phyloP scores from a whole-genome alignment of 2,329 filamentous ascomycete species.

The Fusarium sp. region DNA sequence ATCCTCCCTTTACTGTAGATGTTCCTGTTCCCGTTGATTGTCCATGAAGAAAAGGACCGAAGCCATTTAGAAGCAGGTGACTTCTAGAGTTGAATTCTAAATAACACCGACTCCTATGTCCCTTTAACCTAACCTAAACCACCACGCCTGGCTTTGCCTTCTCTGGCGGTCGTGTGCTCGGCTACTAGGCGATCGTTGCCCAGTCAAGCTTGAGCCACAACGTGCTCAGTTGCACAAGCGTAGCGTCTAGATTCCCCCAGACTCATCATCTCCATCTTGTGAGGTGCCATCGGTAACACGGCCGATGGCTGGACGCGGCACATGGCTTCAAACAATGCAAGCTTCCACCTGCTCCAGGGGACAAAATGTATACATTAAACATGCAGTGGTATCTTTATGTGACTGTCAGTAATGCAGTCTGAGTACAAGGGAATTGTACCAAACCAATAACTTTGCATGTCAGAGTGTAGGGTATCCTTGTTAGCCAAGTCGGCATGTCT shows the following conservation, averaged over 20 bases:
- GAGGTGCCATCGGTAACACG: slow-evolving; percentile 34
- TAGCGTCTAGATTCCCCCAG: slow-evolving; percentile 37
- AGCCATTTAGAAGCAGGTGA: not conserved
- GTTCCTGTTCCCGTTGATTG: not conserved
- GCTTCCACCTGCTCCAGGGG: slow-evolving; percentile 19
- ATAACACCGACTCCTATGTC: slow-evolving; percentile 11
- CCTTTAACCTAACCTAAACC: slow-evolving; percentile 3
- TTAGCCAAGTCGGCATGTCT: slow-evolving; percentile 8
- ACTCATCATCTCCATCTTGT: slow-evolving; percentile 27
- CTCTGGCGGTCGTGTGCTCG: slow-evolving; percentile 19
- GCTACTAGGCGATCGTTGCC: slow-evolving; percentile 33
- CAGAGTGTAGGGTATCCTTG: slow-evolving; percentile 22
- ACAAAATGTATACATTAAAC: not conserved
- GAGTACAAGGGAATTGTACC: not conserved
- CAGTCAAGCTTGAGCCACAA: slow-evolving; percentile 32
- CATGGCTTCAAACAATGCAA: slow-evolving; percentile 34
- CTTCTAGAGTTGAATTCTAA: not conserved
- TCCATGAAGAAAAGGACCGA: slow-evolving; percentile 3
- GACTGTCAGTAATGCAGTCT: not conserved
- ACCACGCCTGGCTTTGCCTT: slow-evolving; percentile 24
- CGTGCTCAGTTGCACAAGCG: slow-evolving; percentile 38
- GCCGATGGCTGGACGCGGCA: slow-evolving; percentile 27
- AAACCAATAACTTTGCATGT: not conserved
- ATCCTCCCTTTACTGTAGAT: not conserved
- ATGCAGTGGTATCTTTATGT: not conserved